phyloP scores from a whole-genome alignment of 106 monocot species.

The Dioscorea zingiberensis region DNA sequence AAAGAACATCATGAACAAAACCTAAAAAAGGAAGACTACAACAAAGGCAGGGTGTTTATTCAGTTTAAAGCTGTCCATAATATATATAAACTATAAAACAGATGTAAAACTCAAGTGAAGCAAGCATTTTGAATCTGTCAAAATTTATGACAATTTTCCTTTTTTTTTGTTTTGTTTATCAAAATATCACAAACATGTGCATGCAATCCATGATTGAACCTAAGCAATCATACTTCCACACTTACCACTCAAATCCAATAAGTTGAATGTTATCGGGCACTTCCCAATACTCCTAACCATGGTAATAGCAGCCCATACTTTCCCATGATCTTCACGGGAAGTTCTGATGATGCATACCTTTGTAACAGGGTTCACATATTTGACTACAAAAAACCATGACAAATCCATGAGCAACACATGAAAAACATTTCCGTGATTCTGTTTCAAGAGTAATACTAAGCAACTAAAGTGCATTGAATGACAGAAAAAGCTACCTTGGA shows the following conservation, averaged over 20 bases:
- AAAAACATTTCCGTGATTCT: background rate
- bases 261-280: constrained; percentile 50
- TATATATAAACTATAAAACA: background rate
- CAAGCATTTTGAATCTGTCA: background rate
- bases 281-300: constrained; percentile 76
- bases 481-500: constrained; percentile 49
- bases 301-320: constrained; percentile 85
- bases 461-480: background rate
- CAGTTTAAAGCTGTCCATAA: background rate
- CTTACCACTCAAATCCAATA: constrained; percentile 46
- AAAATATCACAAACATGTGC: constrained; percentile 15
- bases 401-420: background rate
- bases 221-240: background rate
- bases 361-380: constrained; percentile 71
- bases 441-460: background rate
- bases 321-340: constrained; percentile 66
- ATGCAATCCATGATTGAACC: background rate
- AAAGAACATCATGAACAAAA: too few relatives aligned
- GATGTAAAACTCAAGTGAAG: background rate
- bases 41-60: background rate
- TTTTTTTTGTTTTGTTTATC: constrained; percentile 19
- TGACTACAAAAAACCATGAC: constrained; percentile 42
- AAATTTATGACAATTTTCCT: background rate
- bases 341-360: constrained; percentile 68
- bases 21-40: too few relatives aligned